Conservation (phyloP, 208 protist species). For the Acanthamoeba royreba region DNA sequence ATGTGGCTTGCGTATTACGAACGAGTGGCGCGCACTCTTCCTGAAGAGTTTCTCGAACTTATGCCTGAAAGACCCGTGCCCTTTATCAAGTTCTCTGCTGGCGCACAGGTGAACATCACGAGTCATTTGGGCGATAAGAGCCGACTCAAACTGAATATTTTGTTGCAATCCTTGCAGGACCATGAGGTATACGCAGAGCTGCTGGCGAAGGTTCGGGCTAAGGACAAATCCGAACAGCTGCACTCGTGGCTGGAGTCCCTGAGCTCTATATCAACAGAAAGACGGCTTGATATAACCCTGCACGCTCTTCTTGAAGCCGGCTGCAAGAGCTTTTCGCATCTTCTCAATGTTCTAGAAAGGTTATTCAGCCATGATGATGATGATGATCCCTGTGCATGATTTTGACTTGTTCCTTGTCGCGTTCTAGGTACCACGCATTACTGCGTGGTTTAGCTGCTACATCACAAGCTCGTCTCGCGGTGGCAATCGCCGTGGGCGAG, state of each 20-base stretch:
- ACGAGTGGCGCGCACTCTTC: neutral
- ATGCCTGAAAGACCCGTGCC: neutral
- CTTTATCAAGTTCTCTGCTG: neutral
- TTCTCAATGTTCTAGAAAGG: slow-evolving; percentile 14
- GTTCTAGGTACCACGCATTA: slow-evolving; percentile 12
- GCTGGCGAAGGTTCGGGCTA: neutral
- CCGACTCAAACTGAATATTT: neutral
- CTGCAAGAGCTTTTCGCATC: slow-evolving; percentile 22
- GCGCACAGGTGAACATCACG: neutral
- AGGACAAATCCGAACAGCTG: neutral
- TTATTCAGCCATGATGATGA: neutral
- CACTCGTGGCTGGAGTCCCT: neutral
- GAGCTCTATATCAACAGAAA: neutral
- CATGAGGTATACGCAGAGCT: neutral
- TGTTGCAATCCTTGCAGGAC: neutral
- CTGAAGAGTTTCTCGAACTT: neutral
- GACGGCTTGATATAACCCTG: neutral
- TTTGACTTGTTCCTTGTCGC: neutral
- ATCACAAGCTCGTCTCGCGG: neutral
- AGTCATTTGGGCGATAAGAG: neutral
- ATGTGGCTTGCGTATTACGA: slow-evolving; percentile 22
- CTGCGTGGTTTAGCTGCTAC: neutral
- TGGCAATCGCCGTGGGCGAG: neutral
- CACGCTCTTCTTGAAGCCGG: neutral
- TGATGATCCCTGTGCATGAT: neutral